Conservation (phyloP, 305 asterid genomes). For the Solanum hybrid region DNA sequence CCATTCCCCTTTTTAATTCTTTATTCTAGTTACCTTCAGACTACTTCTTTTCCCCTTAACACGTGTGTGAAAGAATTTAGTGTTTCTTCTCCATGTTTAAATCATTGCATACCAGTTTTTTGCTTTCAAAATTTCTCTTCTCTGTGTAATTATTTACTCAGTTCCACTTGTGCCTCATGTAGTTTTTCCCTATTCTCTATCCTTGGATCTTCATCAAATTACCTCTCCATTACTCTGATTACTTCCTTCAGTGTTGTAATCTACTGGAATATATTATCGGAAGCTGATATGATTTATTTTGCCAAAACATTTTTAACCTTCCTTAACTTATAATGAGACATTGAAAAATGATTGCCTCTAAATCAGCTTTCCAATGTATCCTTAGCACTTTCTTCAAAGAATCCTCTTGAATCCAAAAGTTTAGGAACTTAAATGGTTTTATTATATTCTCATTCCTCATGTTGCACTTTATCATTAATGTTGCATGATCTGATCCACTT, state of each 20-base stretch:
- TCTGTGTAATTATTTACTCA: background rate
- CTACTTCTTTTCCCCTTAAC: background rate
- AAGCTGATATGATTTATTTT: too few relatives aligned
- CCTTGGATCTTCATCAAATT: background rate
- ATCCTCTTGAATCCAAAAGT: background rate
- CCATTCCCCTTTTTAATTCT: background rate
- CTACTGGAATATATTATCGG: too few relatives aligned
- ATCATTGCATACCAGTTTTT: background rate
- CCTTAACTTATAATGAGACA: background rate
- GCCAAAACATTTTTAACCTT: background rate
- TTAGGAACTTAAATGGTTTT: background rate
- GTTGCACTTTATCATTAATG: background rate
- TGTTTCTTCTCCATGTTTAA: background rate
- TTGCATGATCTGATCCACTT: background rate
- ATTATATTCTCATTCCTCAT: background rate
- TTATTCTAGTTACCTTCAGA: background rate
- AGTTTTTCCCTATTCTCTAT: background rate
- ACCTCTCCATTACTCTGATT: background rate
- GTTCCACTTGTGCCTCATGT: background rate
- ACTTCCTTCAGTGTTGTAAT: background rate
- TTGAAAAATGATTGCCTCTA: background rate
- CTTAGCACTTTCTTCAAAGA: background rate
- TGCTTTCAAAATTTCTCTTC: background rate
- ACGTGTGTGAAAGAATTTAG: background rate
- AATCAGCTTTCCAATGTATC: background rate